phyloP scores from a whole-genome alignment of 192 early-diverging fungal species.

The Oehlia diaphana region DNA sequence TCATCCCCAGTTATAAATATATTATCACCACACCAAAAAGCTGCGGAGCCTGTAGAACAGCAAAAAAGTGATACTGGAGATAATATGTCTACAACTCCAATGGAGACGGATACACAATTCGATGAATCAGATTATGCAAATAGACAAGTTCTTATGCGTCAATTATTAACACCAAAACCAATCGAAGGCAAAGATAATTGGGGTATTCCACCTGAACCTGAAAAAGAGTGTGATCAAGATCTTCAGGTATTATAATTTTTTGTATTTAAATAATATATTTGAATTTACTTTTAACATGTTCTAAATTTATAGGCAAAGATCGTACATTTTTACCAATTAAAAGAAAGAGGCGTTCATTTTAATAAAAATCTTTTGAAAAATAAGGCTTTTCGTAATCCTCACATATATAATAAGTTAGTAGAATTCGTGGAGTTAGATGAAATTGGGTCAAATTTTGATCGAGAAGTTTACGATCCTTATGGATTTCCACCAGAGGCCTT shows the following conservation, averaged over 20 bases:
- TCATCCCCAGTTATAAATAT: neutral
- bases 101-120: neutral
- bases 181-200: constrained; percentile 54
- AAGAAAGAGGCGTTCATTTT: constrained; percentile 66
- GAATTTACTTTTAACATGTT: neutral
- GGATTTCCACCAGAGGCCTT: constrained; percentile 61
- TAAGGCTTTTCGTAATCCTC: constrained; percentile 90
- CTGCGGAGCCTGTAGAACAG: neutral
- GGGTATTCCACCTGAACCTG: constrained; percentile 59
- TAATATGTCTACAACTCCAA: neutral
- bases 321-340: constrained; percentile 67
- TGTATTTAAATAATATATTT: neutral
- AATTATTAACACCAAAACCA: constrained; percentile 45
- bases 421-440: constrained; percentile 82
- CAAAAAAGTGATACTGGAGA: neutral
- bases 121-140: constrained; percentile 11
- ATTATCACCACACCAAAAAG: neutral
- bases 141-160: constrained; percentile 28
- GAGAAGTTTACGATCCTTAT: constrained; percentile 70
- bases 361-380: constrained; percentile 80
- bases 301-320: constrained; percentile 63
- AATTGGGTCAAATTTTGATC: constrained; percentile 74
- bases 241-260: constrained; percentile 53
- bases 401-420: constrained; percentile 86
- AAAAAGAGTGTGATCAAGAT: constrained; percentile 56